Conservation (phyloP, 2,329 filamentous ascomycete species). For the Dactylellina leptospora region DNA sequence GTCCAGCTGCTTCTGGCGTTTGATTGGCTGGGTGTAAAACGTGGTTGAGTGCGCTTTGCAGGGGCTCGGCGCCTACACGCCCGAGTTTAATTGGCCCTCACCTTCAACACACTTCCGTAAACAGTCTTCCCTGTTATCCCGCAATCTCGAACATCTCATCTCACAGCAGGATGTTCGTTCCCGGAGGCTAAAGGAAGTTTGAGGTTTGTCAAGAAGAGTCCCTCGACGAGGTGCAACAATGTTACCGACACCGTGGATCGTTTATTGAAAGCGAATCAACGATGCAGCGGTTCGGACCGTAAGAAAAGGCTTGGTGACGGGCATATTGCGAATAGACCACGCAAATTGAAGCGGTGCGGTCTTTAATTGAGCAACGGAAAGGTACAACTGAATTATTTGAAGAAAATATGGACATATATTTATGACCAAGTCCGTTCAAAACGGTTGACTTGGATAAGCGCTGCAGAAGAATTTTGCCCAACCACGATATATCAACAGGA, state of each 20-base stretch:
- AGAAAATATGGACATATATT: slow-evolving; percentile 43
- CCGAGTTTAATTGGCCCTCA: slow-evolving; percentile 1
- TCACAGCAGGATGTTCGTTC: too few relatives aligned
- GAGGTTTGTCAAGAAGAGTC: not conserved
- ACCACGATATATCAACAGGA: slow-evolving; percentile 28
- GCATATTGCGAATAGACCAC: slow-evolving; percentile 12
- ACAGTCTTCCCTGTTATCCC: not conserved
- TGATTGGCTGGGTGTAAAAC: slow-evolving; percentile 49
- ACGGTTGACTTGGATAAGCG: slow-evolving; percentile 22
- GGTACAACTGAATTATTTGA: slow-evolving; percentile 50
- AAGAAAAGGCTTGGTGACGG: slow-evolving; percentile 29
- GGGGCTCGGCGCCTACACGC: slow-evolving; percentile 45
- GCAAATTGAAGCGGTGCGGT: not conserved
- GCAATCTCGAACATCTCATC: too few relatives aligned
- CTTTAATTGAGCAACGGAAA: not conserved
- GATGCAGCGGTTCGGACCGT: slow-evolving; percentile 50
- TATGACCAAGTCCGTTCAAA: slow-evolving; percentile 19
- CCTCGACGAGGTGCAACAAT: slow-evolving; percentile 23
- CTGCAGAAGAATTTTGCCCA: slow-evolving; percentile 39
- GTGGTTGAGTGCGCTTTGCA: slow-evolving; percentile 32
- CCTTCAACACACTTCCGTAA: not conserved
- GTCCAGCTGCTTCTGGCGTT: slow-evolving; percentile 29
- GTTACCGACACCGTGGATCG: slow-evolving; percentile 45
- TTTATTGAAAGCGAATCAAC: slow-evolving; percentile 28
- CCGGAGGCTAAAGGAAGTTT: too few relatives aligned